Base-by-base conservation (phyloP, 2,329 filamentous ascomycete genomes). In the Leptographium wingfieldii region DNA sequence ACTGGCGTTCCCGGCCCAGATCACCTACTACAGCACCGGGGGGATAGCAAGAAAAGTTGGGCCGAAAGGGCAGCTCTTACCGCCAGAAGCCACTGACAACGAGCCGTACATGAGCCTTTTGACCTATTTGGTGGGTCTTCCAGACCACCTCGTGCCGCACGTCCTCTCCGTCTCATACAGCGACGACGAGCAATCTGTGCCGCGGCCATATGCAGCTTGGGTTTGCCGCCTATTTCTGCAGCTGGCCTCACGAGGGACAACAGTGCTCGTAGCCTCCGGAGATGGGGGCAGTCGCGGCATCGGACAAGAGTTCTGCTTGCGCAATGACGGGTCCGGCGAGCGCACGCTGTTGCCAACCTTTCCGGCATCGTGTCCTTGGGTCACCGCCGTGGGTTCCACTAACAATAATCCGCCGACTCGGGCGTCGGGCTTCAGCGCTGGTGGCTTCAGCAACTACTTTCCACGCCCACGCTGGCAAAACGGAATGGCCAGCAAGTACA, bases 311-410 rank as follows among this genome's bases (percentile, higher is more conserved):
- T 4, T 73, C 71, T 3, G 72, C 43, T 5, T 46, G 43, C 43
- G 71, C 60, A 83, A 85, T 66, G 82, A 86, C 60, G 84, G 83
- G 27, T 75, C 71, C 52, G 76, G 80, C 61, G 77, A 73, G 1
- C 77, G 77, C 11, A 74, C 77, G 25, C 83, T 85, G 67, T 73
- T 83, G 35, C 77, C 84, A 1, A 78, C 77, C 5, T 90, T 88
- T 70, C 86, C 86, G 0, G 80, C 79, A 0, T 79, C 80, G 0
- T 90, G 86, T 65, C 86, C 85, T 0, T 89, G 81, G 69, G 80
- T 88, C 9, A 89, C 86, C 0, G 73, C 78, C 2, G 80, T 89
- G 1, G 86, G 86, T 7, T 85, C 80, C 1, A 84, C 82, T 1
- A 19, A 29, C 31, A 43, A 31, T 10, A 25, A 46, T 19, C 22